Evolutionary conservation across 1,284 basidiomycete species (phyloP).

Genomic region (Schizophyllum commune): DNA sequence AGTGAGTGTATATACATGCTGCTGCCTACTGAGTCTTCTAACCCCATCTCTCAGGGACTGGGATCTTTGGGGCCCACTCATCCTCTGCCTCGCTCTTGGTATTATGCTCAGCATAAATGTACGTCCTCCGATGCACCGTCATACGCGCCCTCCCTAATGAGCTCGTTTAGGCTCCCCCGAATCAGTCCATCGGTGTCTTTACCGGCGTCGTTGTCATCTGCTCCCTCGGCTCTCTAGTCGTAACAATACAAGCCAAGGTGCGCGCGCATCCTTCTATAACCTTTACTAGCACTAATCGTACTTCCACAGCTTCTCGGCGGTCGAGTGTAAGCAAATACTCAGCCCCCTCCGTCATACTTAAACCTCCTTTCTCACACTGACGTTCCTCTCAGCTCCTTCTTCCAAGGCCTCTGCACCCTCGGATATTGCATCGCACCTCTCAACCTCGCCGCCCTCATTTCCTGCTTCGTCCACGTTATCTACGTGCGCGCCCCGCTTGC

Average conservation of each 20-base stretch:
- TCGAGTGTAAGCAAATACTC: slow-evolving; percentile 70
- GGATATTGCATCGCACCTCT: slow-evolving; percentile 91
- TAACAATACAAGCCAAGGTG: slow-evolving; percentile 92
- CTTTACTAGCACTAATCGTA: no score
- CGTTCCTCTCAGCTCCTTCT: no score
- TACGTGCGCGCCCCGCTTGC: slow-evolving; percentile 83
- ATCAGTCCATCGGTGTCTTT: slow-evolving; percentile 83
- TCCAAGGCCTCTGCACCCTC: slow-evolving; percentile 88
- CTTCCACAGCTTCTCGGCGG: slow-evolving; percentile 76
- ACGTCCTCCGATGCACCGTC: slow-evolving; percentile 18
- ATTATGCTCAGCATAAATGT: slow-evolving; percentile 89
- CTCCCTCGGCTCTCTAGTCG: slow-evolving; percentile 80
- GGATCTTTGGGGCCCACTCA: slow-evolving; percentile 93
- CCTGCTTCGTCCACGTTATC: slow-evolving; percentile 79
- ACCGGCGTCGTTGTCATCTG: slow-evolving; percentile 89
- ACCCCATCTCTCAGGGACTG: slow-evolving; percentile 58
- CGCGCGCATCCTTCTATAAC: no score
- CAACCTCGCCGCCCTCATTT: slow-evolving; percentile 80
- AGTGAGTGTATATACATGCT: slow-evolving; percentile 32
- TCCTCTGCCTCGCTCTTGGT: slow-evolving; percentile 78
- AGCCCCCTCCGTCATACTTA: no score
- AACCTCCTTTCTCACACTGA: no score
- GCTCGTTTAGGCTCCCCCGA: slow-evolving; percentile 61
- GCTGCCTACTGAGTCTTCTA: background rate
- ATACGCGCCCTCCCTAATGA: slow-evolving; percentile 2